phyloP scores from a whole-genome alignment of 2,329 filamentous ascomycete species.

The Seiridium unicorne region DNA sequence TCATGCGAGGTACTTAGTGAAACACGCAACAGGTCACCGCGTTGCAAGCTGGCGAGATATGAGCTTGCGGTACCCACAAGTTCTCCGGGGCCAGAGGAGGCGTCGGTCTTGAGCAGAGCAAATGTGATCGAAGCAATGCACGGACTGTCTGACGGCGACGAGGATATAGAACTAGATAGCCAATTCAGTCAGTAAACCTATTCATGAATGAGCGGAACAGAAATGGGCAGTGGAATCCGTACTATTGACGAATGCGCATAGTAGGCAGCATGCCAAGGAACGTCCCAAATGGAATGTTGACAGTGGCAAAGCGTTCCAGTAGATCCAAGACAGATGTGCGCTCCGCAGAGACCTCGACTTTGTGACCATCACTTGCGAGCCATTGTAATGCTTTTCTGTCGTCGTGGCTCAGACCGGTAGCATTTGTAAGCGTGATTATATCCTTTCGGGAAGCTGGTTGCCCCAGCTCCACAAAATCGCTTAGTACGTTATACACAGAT shows the following conservation, averaged over 20 bases:
- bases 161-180: slow-evolving; percentile 63
- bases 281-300: slow-evolving; percentile 60
- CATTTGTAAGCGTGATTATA: slow-evolving; percentile 29
- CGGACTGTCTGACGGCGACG: slow-evolving; percentile 62
- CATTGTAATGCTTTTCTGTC: slow-evolving; percentile 38
- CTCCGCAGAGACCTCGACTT: slow-evolving; percentile 49
- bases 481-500: slow-evolving; percentile 62
- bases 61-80: slow-evolving; percentile 61
- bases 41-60: slow-evolving; percentile 52
- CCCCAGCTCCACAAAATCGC: slow-evolving; percentile 70
- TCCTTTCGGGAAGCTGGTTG: slow-evolving; percentile 69
- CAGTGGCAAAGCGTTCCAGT: slow-evolving; percentile 59
- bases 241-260: slow-evolving; percentile 76
- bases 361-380: slow-evolving; percentile 47
- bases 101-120: slow-evolving; percentile 58
- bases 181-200: not conserved
- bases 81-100: slow-evolving; percentile 46
- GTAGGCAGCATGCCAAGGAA: slow-evolving; percentile 74
- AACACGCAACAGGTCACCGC: slow-evolving; percentile 38
- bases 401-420: slow-evolving; percentile 17
- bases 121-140: slow-evolving; percentile 65
- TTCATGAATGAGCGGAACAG: not conserved
- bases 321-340: slow-evolving; percentile 67
- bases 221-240: slow-evolving; percentile 44
- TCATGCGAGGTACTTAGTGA: slow-evolving; percentile 34